Conservation (phyloP, 2,329 filamentous ascomycete genomes). For the Diaporthe vexans region DNA sequence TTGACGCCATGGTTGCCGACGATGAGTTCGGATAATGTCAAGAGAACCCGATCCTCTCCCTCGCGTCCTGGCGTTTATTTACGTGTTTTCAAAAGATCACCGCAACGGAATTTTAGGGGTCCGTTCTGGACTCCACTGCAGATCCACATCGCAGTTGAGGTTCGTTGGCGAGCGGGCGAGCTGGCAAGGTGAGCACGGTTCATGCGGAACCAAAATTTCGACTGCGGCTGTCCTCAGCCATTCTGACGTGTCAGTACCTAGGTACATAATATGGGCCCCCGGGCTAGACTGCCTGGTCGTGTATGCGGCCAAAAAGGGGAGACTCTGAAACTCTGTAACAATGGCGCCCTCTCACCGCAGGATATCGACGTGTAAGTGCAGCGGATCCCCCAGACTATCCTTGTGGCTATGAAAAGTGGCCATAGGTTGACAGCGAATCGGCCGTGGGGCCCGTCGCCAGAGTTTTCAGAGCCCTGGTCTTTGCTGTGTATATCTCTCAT, state of each 20-base stretch:
- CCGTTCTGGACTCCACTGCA: slow-evolving; percentile 23
- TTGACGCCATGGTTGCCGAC: slow-evolving; percentile 20
- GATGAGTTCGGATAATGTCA: slow-evolving; percentile 19
- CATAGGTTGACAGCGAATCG: slow-evolving; percentile 29
- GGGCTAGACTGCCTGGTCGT: slow-evolving; percentile 12
- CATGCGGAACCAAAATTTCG: slow-evolving; percentile 22
- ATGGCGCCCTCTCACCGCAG: slow-evolving; percentile 20
- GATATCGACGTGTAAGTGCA: slow-evolving; percentile 31
- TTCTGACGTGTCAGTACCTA: slow-evolving; percentile 32
- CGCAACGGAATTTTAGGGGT: slow-evolving; percentile 32
- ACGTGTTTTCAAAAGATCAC: slow-evolving; percentile 23
- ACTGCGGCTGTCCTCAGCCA: slow-evolving; percentile 11
- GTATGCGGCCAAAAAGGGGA: slow-evolving; percentile 32
- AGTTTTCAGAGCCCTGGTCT: slow-evolving; percentile 19
- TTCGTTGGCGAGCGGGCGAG: slow-evolving; percentile 32
- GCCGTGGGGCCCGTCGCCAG: slow-evolving; percentile 26
- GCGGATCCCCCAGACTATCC: slow-evolving; percentile 28
- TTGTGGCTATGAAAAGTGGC: slow-evolving; percentile 21
- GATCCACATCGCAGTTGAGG: slow-evolving; percentile 32
- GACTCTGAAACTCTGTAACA: slow-evolving; percentile 22
- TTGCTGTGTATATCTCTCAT: background rate
- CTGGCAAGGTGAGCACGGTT: slow-evolving; percentile 37
- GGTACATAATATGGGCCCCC: slow-evolving; percentile 10
- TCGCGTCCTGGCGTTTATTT: slow-evolving; percentile 19
- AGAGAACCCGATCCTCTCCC: background rate